Conservation (phyloP, 192 early-diverging fungal species). For the Piromyces finnis region DNA sequence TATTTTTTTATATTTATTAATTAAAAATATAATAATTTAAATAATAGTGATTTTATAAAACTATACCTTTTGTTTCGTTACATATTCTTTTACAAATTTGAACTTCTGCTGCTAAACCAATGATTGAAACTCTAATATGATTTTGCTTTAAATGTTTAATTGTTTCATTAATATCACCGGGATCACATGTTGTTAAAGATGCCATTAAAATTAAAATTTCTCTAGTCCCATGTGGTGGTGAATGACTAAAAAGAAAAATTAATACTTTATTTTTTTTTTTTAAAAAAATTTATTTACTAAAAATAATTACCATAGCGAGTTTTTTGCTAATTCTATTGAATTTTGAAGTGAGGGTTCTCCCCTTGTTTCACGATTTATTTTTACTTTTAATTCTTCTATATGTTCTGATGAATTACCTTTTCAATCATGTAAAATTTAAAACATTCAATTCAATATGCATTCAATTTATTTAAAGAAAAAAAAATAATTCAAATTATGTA, state of each 20-base stretch:
- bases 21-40: too few relatives aligned
- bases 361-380: constrained; percentile 43
- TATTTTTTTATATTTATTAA: neutral
- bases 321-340: constrained; percentile 64
- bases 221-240: constrained; percentile 74
- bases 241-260: constrained; percentile 35
- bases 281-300: too few relatives aligned
- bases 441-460: too few relatives aligned
- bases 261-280: too few relatives aligned
- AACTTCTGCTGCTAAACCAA: constrained; percentile 81
- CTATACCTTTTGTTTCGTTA: constrained; percentile 56
- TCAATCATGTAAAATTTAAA: neutral
- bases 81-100: constrained; percentile 57
- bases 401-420: constrained; percentile 64
- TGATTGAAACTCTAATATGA: constrained; percentile 64
- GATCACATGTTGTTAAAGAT: constrained; percentile 83
- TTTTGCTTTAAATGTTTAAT: constrained; percentile 43
- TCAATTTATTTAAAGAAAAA: too few relatives aligned
- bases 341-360: constrained; percentile 91
- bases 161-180: constrained; percentile 75
- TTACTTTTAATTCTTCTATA: constrained; percentile 40
- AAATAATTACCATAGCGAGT: constrained; percentile 23
- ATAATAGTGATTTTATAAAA: too few relatives aligned
- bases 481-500: too few relatives aligned
- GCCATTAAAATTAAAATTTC: constrained; percentile 79